Percentiles rank a stretch among this genome's conserved stretches.
Evolutionary conservation across 2,329 filamentous ascomycete genomes (phyloP).

Genomic region (Byssochlamys sp.): DNA sequence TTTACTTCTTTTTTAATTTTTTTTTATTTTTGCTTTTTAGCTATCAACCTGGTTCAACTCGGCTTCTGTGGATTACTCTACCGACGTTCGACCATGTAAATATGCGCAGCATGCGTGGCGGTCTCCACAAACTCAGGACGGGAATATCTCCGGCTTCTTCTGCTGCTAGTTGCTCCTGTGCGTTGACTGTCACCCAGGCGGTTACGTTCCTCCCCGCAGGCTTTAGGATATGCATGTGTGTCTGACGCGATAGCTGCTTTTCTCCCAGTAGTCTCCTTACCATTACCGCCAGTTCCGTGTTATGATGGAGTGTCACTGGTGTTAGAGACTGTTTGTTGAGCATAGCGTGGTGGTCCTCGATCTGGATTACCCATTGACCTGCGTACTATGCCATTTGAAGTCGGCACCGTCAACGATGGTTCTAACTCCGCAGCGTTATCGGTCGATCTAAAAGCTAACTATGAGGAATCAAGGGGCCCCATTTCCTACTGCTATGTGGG

Average conservation of each 20-base stretch:
- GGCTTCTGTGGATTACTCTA: background rate
- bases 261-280: background rate
- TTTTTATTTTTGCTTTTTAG: background rate
- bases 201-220: background rate
- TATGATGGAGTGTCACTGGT: background rate
- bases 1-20: background rate
- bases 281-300: background rate
- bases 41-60: background rate
- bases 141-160: background rate
- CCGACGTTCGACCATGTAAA: background rate
- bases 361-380: constrained; percentile 11
- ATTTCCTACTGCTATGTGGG: background rate
- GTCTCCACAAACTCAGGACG: background rate
- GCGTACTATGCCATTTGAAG: constrained; percentile 12
- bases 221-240: background rate
- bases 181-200: background rate
- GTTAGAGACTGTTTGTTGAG: constrained; percentile 2
- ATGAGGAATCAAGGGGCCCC: background rate
- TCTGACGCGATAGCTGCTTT: background rate
- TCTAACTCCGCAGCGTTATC: constrained; percentile 13
- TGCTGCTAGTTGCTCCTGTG: background rate
- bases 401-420: constrained; percentile 16
- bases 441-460: constrained; percentile 1
- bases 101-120: background rate
- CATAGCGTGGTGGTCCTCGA: constrained; percentile 4